Evolutionary conservation across 2,329 filamentous ascomycete genomes (phyloP), one percentile per base, ranked within the genome.

Genomic region (Chrysosporium keratinophilum): DNA sequence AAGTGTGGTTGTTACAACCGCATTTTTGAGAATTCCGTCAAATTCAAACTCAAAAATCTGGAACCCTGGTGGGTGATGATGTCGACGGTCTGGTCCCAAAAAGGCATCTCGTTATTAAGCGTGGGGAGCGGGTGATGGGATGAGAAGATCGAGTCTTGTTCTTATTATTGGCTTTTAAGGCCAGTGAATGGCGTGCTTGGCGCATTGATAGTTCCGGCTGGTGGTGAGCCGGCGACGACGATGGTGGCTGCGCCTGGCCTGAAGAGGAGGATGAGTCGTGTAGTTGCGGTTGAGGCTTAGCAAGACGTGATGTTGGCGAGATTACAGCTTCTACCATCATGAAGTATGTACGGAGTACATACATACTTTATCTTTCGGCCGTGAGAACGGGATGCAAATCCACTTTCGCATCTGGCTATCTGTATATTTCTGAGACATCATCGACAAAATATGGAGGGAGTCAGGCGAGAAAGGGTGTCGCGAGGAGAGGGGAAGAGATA

Each of bases 21-120:
- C 45, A 48, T 48, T 48, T 48, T 48, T 48, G 33, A 37, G 45
- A 19, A 10, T 39, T 37, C 45, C 33, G 33, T 23, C 15, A 39
- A n/a, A 1, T 11, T 17, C 31, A 35, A 37, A 48, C 33, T n/a
- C 15, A 37, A 48, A 48, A 47, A 6, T 35, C n/a, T 19, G 11
- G 9, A 47, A 15, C 23, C 31, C 42, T n/a, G 23, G 23, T 7
- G 23, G 23, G 3, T 28, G 23, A 28, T 28, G 23, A 28, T 28
- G 23, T 28, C 23, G 23, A 28, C 23, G 23, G 23, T 28, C 23
- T 28, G 23, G 23, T 28, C 23, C 23, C n/a, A n/a, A 28, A 28
- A 28, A 3, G 23, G 7, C 23, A 28, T 45, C 23, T 33, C 23
- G 42, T n/a, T n/a, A n/a, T n/a, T 45, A 45, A 45, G 42, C 44